Evolutionary conservation across 108 stramenopile species (phyloP).

Genomic region (Mayamaea pseudoterrestris): DNA sequence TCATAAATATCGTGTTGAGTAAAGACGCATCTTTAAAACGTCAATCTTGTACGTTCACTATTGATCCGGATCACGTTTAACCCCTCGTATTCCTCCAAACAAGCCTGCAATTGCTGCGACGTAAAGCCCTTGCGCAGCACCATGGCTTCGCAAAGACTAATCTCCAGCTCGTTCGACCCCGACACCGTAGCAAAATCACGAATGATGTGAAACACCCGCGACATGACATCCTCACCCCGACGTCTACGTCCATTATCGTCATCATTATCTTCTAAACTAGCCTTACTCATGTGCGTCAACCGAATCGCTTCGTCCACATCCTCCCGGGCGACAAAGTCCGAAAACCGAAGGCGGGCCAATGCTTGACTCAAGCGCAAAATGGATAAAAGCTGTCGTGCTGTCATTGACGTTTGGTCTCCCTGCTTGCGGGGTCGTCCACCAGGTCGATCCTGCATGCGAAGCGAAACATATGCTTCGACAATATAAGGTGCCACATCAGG

Average conservation of each 20-base stretch:
- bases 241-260: conserved; percentile 6
- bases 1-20: no score
- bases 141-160: conserved; percentile 67
- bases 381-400: conserved; percentile 93
- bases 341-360: conserved; percentile 90
- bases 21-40: no score
- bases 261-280: conserved; percentile 26
- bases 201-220: conserved; percentile 65
- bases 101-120: conserved; percentile 60
- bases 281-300: conserved; percentile 82
- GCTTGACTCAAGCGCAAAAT: conserved; percentile 94
- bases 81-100: conserved; percentile 78
- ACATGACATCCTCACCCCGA: conserved; percentile 58
- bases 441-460: conserved; percentile 76
- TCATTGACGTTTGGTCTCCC: conserved; percentile 93
- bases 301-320: conserved; percentile 99
- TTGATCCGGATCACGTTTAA: conserved; percentile 68
- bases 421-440: conserved; percentile 22
- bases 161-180: conserved; percentile 29
- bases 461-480: conserved; percentile 93
- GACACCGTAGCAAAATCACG: conserved; percentile 53
- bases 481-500: conserved; percentile 85
- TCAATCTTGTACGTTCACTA: conserved; percentile 47
- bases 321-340: conserved; percentile 83
- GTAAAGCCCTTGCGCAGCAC: conserved; percentile 85